phyloP scores from a whole-genome alignment of 2,329 filamentous ascomycete species.

The Botrytis deweyae region DNA sequence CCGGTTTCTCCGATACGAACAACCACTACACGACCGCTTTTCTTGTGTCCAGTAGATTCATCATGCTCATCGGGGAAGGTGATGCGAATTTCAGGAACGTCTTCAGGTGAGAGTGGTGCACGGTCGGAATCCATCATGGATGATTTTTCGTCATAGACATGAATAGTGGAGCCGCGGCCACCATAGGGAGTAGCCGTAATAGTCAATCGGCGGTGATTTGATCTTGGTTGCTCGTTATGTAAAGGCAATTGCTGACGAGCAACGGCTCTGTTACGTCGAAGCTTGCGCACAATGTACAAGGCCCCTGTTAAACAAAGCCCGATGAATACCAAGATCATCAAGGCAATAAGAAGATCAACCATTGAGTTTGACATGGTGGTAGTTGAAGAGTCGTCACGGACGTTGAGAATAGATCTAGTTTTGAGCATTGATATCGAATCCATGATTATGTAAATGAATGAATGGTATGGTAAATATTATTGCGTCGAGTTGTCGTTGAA shows the following conservation, averaged over 20 bases:
- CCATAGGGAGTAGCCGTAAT: slow-evolving; percentile 49
- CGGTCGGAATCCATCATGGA: slow-evolving; percentile 73
- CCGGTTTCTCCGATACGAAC: slow-evolving; percentile 86
- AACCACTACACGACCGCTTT: slow-evolving; percentile 85
- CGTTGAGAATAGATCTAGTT: slow-evolving; percentile 46
- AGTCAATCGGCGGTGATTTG: slow-evolving; percentile 55
- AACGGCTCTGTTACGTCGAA: slow-evolving; percentile 49
- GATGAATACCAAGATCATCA: slow-evolving; percentile 76
- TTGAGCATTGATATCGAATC: slow-evolving; percentile 34
- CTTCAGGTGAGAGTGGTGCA: slow-evolving; percentile 75
- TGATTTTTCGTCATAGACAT: slow-evolving; percentile 78
- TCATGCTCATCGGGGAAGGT: slow-evolving; percentile 97
- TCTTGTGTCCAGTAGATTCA: slow-evolving; percentile 68
- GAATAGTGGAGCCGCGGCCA: slow-evolving; percentile 63
- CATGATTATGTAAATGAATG: slow-evolving; percentile 24
- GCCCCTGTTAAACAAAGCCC: slow-evolving; percentile 65
- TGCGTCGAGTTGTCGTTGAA: slow-evolving; percentile 11
- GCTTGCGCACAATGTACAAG: slow-evolving; percentile 72
- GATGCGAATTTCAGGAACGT: slow-evolving; percentile 93
- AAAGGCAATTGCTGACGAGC: slow-evolving; percentile 61
- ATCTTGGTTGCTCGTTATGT: slow-evolving; percentile 58
- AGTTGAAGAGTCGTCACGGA: slow-evolving; percentile 46
- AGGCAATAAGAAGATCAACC: slow-evolving; percentile 74
- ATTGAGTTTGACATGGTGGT: slow-evolving; percentile 56
- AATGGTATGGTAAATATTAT: slow-evolving; percentile 7